Evolutionary conservation across 768 basidiomycete species (phyloP), one percentile per base, ranked within the genome.

Genomic region (Nevesoporus exiguus): DNA sequence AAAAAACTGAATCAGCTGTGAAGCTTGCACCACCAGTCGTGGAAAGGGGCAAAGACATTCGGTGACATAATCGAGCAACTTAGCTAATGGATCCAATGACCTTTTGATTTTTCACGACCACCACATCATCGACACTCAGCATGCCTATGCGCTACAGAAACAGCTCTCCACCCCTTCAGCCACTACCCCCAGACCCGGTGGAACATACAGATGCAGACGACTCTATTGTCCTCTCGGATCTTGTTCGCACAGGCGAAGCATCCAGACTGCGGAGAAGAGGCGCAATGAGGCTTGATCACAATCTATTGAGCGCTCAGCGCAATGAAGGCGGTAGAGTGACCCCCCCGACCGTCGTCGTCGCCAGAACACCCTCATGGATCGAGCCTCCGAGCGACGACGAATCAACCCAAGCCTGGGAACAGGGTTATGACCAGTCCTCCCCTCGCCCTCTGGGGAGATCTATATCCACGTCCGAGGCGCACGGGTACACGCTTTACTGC

Each of bases 241-340:
- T 90, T 39, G 76, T 89, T 15, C 84, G 88, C 47, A 83, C 83
- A 1, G 88, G 83, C 15, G 88, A 90, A 63, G 84, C 85, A 0
- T 89, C 88, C 4, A 76, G 88, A 6, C 71, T 89, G 49, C 79
- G 88, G n/a, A 74, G 88, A 52, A 74, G 88, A 58, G 88, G 88
- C 11, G 88, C 88, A 48, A 80, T 88, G 77, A 76, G 84, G 36
- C 73, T 86, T 31, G 83, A 85, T 68, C 76, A 76, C 54, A 68
- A 63, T 36, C 34, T 61, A 22, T 43, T 68, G 25, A 63, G 48
- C 51, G 47, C 62, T n/a, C 69, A 70, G 47, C 69, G 70, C 46
- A 54, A 60, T 17, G 70, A 68, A 60, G 34, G 49, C 3, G 63
- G 63, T 47, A 65, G 56, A 40, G 40, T 45, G n/a, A 65, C 61